Base-by-base conservation (phyloP, 352 stramenopile genomes). In the Globisporangium barbulae region DNA sequence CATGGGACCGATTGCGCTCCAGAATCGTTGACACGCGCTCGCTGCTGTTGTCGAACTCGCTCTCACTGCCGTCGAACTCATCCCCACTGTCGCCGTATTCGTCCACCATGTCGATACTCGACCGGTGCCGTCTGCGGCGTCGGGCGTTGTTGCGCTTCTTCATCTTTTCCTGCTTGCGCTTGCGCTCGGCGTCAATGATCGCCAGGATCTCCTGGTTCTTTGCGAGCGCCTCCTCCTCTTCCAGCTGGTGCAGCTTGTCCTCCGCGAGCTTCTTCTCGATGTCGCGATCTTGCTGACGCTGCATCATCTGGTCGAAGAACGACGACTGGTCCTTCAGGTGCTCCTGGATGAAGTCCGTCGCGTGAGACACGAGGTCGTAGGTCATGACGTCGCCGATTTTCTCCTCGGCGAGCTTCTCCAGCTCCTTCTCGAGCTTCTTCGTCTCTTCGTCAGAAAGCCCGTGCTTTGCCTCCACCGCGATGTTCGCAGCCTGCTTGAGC, bases 281-380 rank as follows among this genome's bases (percentile, higher is more conserved):
- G 60, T 91, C 81, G 19, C 53, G 61, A 19, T 91, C 74, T 33
- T 96, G 80, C 64, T 96, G 83, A 17, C 85, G 74, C 44, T 90
- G 84, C 28, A 94, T 78, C 88, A 96, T 96, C 61, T 94, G 83
- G 48, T 96, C 88, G 22, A 93, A 94, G 72, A 96, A 94, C 25
- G 82, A 92, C 59, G 80, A 88, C 72, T 91, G 83, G 70, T 93
- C 81, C 53, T 93, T 91, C 21, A 91, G 59, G 63, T 93, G 83
- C 42, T 91, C 81, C 55, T 91, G 77, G 25, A 96, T 79, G 54
- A 90, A 96, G 41, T 96, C 88, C 9, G 81, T 89, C 19, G 86
- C 81, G 61, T 85, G 83, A 65, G 89, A 78, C 53, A 96, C 83
- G 42, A 96, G 77, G 64, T 96, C 85, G 74, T 94, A 92, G 21